Percentiles rank a stretch among this genome's conserved stretches.
These are phyloP conservation scores for Dryadomyces sulphureus DNA, from an alignment of 2,329 filamentous ascomycete species.

Conservation along the genomic window DNA sequence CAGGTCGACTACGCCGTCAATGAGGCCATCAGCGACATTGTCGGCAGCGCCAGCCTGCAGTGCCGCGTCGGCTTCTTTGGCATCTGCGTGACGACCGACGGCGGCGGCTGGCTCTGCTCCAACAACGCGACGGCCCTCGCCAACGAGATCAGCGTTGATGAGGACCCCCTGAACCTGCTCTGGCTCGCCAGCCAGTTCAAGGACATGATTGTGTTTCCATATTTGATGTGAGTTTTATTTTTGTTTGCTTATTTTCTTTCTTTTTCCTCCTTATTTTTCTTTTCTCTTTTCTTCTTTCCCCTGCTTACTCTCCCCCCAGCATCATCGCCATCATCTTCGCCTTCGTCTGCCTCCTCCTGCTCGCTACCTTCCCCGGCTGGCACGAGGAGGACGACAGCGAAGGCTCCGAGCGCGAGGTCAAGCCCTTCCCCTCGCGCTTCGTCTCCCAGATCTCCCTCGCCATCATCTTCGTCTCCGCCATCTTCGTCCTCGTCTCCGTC, in stretches of 20 bases:
- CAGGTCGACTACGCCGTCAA: slow-evolving; percentile 86
- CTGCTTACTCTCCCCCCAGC: slow-evolving; percentile 30
- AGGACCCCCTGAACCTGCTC: slow-evolving; percentile 92
- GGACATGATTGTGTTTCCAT: slow-evolving; percentile 96
- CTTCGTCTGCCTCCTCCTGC: slow-evolving; percentile 85
- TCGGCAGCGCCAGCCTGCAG: slow-evolving; percentile 68
- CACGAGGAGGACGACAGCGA: slow-evolving; percentile 75
- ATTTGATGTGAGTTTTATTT: slow-evolving; percentile 57
- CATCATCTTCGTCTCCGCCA: slow-evolving; percentile 69
- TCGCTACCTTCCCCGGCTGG: slow-evolving; percentile 96
- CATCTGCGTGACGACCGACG: slow-evolving; percentile 87
- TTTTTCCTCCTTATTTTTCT: neutral
- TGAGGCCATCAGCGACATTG: slow-evolving; percentile 77
- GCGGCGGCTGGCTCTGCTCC: slow-evolving; percentile 84
- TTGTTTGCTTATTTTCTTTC: neutral
- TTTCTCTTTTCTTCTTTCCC: neutral
- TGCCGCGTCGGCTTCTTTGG: slow-evolving; percentile 96
- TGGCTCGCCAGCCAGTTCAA: slow-evolving; percentile 97
- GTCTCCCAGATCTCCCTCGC: slow-evolving; percentile 88
- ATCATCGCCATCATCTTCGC: slow-evolving; percentile 97
- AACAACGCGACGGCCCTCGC: slow-evolving; percentile 93
- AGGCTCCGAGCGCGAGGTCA: slow-evolving; percentile 78
- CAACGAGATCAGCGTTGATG: slow-evolving; percentile 74
- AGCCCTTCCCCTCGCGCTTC: slow-evolving; percentile 81
- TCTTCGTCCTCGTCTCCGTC: slow-evolving; percentile 60